Percentiles rank a stretch among this genome's conserved stretches.
phyloP scores from a whole-genome alignment of 1,284 basidiomycete species.

The Jaminaea rosea region DNA sequence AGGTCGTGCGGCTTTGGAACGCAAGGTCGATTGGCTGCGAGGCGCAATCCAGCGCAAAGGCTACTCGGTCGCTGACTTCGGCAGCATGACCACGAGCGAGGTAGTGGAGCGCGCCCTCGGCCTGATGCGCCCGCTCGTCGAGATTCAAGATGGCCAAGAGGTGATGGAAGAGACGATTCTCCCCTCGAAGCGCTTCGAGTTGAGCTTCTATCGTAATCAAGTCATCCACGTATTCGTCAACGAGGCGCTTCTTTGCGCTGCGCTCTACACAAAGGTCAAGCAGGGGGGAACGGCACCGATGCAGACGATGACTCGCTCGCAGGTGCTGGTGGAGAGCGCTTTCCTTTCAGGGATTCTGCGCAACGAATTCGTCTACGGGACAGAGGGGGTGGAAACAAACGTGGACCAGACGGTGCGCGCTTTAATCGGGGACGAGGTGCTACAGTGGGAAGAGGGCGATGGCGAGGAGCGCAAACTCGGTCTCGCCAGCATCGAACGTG shows the following conservation, averaged over 20 bases:
- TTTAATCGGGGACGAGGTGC: slow-evolving; percentile 15
- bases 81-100: slow-evolving; percentile 30
- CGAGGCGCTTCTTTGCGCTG: slow-evolving; percentile 29
- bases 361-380: slow-evolving; percentile 47
- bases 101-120: slow-evolving; percentile 43
- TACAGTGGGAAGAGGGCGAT: slow-evolving; percentile 4
- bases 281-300: slow-evolving; percentile 42
- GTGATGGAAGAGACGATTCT: slow-evolving; percentile 47
- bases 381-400: slow-evolving; percentile 43
- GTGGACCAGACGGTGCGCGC: slow-evolving; percentile 30
- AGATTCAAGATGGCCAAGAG: slow-evolving; percentile 28
- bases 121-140: slow-evolving; percentile 45
- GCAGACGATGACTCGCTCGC: slow-evolving; percentile 38
- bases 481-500: slow-evolving; percentile 30
- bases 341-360: slow-evolving; percentile 46
- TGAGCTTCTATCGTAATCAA: slow-evolving; percentile 48
- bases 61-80: slow-evolving; percentile 47
- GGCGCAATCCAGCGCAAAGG: slow-evolving; percentile 42
- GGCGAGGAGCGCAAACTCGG: slow-evolving; percentile 14
- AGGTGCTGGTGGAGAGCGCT: slow-evolving; percentile 30
- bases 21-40: slow-evolving; percentile 43
- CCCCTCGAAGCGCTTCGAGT: slow-evolving; percentile 45
- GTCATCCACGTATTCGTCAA: slow-evolving; percentile 43
- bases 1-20: slow-evolving; percentile 44
- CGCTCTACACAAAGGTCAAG: slow-evolving; percentile 47